These are phyloP conservation scores for Pichia insulana DNA, from an alignment of 805 yeast genomes.

Conservation along the genomic window DNA sequence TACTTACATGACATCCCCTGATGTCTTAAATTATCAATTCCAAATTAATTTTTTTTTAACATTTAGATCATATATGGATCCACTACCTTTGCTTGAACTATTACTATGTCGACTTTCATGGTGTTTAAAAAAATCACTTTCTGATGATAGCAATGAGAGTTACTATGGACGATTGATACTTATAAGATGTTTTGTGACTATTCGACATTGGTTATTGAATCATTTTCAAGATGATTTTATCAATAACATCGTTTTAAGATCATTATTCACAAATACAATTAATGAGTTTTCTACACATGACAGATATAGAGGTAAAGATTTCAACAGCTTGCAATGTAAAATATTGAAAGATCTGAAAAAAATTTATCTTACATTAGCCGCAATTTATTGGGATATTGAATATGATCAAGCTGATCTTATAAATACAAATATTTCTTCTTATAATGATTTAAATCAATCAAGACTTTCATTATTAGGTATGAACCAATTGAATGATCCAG, in stretches of 20 bases:
- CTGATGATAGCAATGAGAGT: conserved; percentile 17
- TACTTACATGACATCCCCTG: conserved; percentile 62
- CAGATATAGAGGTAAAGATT: conserved; percentile 11
- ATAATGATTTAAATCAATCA: conserved; percentile 22
- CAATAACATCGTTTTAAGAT: conserved; percentile 39
- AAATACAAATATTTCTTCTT: conserved; percentile 17
- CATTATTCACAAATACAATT: conserved; percentile 33
- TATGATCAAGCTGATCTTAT: conserved; percentile 14
- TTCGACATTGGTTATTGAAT: conserved; percentile 86
- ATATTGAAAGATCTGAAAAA: conserved; percentile 28
- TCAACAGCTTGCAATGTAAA: conserved; percentile 18
- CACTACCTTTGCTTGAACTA: conserved; percentile 50
- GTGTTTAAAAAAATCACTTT: conserved; percentile 40
- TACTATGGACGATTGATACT: conserved; percentile 58
- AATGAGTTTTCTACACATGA: conserved; percentile 30
- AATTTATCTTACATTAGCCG: conserved; percentile 24
- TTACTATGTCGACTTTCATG: conserved; percentile 61
- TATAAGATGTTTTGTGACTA: conserved; percentile 74
- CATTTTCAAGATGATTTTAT: conserved; percentile 83
- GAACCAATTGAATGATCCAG: conserved; percentile 31
- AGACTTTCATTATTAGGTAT: conserved; percentile 32
- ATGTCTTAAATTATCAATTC: conserved; percentile 64
- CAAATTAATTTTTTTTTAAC: conserved; percentile 83
- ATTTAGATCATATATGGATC: conserved; percentile 58
- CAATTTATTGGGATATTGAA: conserved; percentile 27